Evolutionary conservation across 495 filamentous ascomycete species (phyloP).

Genomic region (Pyrenopolyporus hunteri): DNA sequence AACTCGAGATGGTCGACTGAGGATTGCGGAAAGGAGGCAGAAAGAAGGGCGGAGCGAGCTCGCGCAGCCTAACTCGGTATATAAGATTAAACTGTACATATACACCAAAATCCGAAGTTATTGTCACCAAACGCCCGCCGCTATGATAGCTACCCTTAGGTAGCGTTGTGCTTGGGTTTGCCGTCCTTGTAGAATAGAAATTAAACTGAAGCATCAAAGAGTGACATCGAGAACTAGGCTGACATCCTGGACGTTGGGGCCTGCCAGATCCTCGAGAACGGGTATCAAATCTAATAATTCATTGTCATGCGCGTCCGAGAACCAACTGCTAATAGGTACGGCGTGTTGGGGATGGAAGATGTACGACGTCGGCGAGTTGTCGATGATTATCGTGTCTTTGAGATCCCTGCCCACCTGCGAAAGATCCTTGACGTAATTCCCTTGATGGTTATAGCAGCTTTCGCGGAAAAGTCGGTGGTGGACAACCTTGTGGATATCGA

Average conservation of each 20-base stretch:
- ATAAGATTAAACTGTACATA: conserved; percentile 50
- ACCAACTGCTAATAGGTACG: conserved; percentile 99
- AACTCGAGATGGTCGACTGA: conserved; percentile 19
- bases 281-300: conserved; percentile 97
- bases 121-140: conserved; percentile 57
- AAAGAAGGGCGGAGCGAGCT: conserved; percentile 26
- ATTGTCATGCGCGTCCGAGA: conserved; percentile 99
- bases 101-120: conserved; percentile 46
- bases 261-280: conserved; percentile 95
- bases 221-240: conserved; percentile 96
- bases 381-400: conserved; percentile 98
- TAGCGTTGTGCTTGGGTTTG: conserved; percentile 34
- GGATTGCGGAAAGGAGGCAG: conserved; percentile 16
- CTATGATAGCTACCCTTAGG: conserved; percentile 51
- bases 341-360: conserved; percentile 99
- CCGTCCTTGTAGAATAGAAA: conserved; percentile 44
- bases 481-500: conserved; percentile 96
- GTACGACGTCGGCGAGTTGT: conserved; percentile 99
- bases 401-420: conserved; percentile 96
- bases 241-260: conserved; percentile 86
- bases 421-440: conserved; percentile 98
- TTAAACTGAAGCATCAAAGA: conserved; percentile 62
- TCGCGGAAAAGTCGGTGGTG: conserved; percentile 97
- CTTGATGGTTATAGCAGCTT: conserved; percentile 99
- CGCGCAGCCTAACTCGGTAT: conserved; percentile 39